Conservation (phyloP, 2,329 filamentous ascomycete species). For the Nannizziopsis barbatae region DNA sequence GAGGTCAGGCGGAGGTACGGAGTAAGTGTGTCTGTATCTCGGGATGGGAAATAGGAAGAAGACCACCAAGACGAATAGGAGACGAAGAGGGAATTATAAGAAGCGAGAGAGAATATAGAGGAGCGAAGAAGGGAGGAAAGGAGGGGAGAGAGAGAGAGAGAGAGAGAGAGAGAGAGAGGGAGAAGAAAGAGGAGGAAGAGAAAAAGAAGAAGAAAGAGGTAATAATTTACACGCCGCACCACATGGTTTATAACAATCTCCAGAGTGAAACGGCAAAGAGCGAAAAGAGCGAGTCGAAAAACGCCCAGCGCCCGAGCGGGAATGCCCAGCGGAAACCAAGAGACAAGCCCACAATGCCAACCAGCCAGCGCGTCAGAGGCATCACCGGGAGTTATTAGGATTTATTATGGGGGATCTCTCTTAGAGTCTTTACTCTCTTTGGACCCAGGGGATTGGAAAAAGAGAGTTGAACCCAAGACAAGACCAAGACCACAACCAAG, state of each 20-base stretch:
- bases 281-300: slow-evolving; percentile 9
- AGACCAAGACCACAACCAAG: too few relatives aligned
- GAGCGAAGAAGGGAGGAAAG: background rate
- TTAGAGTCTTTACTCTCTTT: too few relatives aligned
- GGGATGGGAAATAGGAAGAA: too few relatives aligned
- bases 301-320: slow-evolving; percentile 13
- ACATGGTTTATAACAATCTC: slow-evolving; percentile 15
- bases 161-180: background rate
- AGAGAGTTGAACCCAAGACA: too few relatives aligned
- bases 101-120: too few relatives aligned
- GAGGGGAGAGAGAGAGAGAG: background rate
- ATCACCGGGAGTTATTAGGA: too few relatives aligned
- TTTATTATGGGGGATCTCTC: too few relatives aligned
- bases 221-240: background rate
- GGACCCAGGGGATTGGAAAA: too few relatives aligned
- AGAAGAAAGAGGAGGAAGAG: background rate
- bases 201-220: background rate
- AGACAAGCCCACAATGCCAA: slow-evolving; percentile 12
- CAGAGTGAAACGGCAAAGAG: slow-evolving; percentile 7
- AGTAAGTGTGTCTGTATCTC: too few relatives aligned
- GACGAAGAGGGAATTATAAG: too few relatives aligned
- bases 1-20: too few relatives aligned
- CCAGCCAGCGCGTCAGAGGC: slow-evolving; percentile 19
- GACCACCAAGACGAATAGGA: too few relatives aligned
- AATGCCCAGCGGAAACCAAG: slow-evolving; percentile 15